These are phyloP conservation scores for Priceomyces haplophilus DNA, from an alignment of 805 yeast genomes.

Conservation along the genomic window DNA sequence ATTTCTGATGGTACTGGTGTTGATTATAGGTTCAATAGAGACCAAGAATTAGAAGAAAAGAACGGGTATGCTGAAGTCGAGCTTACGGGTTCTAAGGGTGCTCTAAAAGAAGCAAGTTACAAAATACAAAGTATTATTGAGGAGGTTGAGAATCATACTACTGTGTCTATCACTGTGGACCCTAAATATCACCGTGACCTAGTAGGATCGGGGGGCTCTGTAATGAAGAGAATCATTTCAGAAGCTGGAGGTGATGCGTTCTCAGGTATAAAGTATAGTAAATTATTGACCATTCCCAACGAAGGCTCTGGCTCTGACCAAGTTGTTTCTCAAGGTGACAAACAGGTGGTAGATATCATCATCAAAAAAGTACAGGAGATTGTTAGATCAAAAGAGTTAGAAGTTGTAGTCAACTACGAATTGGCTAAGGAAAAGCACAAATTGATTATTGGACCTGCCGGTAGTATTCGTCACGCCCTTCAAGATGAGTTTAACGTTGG, in stretches of 20 bases:
- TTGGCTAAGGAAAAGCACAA: conserved; percentile 75
- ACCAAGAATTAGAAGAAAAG: conserved; percentile 40
- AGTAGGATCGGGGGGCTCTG: conserved; percentile 76
- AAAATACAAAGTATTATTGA: conserved; percentile 61
- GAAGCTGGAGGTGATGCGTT: conserved; percentile 67
- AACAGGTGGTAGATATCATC: conserved; percentile 65
- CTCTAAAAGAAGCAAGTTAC: conserved; percentile 67
- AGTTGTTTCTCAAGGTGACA: conserved; percentile 72
- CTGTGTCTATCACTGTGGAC: conserved; percentile 61
- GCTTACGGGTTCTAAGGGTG: conserved; percentile 73
- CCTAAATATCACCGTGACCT: conserved; percentile 71
- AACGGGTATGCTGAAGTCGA: conserved; percentile 58
- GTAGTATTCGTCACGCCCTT: conserved; percentile 65
- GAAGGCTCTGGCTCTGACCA: conserved; percentile 56
- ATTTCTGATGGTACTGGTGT: conserved; percentile 69
- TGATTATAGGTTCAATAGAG: conserved; percentile 47
- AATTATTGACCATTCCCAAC: conserved; percentile 67
- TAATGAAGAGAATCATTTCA: conserved; percentile 66
- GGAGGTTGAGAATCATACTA: conserved; percentile 60
- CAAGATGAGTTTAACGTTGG: conserved; percentile 67
- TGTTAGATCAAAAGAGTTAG: conserved; percentile 61
- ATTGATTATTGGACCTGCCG: conserved; percentile 77
- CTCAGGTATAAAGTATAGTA: conserved; percentile 45
- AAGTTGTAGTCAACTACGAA: conserved; percentile 48
- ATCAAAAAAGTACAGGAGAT: conserved; percentile 59